A percentile compares a stretch with the other conserved stretches of the same genome.
Evolutionary conservation across 2,329 filamentous ascomycete species (phyloP).

Genomic region (Hyphodiscus sp.): DNA sequence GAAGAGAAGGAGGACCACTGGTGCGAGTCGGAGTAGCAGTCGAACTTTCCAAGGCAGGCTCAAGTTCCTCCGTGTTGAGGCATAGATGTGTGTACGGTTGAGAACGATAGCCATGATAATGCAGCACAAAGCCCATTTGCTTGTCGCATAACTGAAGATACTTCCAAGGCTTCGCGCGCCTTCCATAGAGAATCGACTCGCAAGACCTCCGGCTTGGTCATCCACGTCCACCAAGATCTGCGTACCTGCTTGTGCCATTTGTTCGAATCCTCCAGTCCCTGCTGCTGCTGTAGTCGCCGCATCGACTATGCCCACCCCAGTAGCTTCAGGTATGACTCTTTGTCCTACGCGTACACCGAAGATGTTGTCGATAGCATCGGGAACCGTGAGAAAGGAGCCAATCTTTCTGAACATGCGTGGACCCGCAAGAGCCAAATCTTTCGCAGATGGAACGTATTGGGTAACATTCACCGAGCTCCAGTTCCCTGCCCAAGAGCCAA

Average conservation of each 20-base stretch:
- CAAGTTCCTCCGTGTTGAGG: conserved; percentile 77
- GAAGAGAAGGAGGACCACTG: conserved; percentile 61
- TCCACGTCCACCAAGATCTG: conserved; percentile 33
- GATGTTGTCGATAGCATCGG: conserved; percentile 52
- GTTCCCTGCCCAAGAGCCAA: conserved; percentile 46
- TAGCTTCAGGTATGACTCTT: conserved; percentile 53
- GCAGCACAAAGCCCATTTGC: conserved; percentile 85
- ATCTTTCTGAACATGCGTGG: conserved; percentile 65
- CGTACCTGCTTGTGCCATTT: conserved; percentile 19
- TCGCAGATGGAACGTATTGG: conserved; percentile 56
- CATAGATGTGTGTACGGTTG: conserved; percentile 90
- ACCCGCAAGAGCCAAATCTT: conserved; percentile 62
- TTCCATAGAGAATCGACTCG: conserved; percentile 49
- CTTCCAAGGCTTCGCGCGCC: conserved; percentile 68
- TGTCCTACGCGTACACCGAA: conserved; percentile 47
- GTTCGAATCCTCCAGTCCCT: conserved; percentile 31
- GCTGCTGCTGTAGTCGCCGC: conserved; percentile 34
- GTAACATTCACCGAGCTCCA: conserved; percentile 45
- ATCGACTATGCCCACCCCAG: conserved; percentile 38
- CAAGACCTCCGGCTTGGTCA: conserved; percentile 34
- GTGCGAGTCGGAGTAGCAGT: conserved; percentile 61
- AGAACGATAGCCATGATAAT: conserved; percentile 80
- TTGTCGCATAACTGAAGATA: conserved; percentile 84
- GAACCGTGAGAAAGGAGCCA: conserved; percentile 54
- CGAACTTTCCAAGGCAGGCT: conserved; percentile 67